A percentile compares a stretch with the other conserved stretches of the same genome.
These are phyloP conservation scores for Mucor lusitanicus DNA, from an alignment of 371 early-diverging fungal species.

Conservation along the genomic window DNA sequence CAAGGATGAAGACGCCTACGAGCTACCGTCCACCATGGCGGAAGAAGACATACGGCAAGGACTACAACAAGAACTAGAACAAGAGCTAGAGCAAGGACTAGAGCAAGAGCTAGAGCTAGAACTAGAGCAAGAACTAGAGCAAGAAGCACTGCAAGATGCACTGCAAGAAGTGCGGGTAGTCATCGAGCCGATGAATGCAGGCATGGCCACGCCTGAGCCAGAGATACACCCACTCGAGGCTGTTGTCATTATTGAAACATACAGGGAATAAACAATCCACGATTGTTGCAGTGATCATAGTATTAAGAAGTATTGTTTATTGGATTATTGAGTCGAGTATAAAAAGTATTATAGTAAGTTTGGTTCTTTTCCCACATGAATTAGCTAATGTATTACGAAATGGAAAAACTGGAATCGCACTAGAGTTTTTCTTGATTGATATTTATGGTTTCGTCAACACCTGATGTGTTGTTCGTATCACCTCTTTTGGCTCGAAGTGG, in stretches of 20 bases:
- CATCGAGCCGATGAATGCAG: not conserved
- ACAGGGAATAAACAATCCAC: not conserved
- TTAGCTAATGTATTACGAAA: not conserved
- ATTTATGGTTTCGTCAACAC: conserved; percentile 2
- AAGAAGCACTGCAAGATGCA: no score
- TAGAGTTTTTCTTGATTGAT: not conserved
- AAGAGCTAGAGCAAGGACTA: no score
- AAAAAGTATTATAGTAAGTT: not conserved
- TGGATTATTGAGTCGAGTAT: not conserved
- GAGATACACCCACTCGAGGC: not conserved
- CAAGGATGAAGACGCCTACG: not conserved
- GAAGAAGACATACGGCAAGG: not conserved
- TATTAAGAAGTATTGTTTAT: not conserved
- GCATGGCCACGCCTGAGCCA: no score
- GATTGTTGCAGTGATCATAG: not conserved
- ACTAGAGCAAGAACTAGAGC: no score
- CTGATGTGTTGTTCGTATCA: not conserved
- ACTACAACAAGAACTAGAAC: no score
- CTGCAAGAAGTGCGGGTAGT: not conserved
- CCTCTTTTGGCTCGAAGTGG: conserved; percentile 7
- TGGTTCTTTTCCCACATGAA: not conserved
- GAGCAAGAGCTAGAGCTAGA: no score
- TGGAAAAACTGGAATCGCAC: conserved; percentile 2
- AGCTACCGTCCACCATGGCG: not conserved
- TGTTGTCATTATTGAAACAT: not conserved